Evolutionary conservation across 805 yeast species (phyloP), one percentile per base, ranked within the genome.

Genomic region (Candida silvicultrix): DNA sequence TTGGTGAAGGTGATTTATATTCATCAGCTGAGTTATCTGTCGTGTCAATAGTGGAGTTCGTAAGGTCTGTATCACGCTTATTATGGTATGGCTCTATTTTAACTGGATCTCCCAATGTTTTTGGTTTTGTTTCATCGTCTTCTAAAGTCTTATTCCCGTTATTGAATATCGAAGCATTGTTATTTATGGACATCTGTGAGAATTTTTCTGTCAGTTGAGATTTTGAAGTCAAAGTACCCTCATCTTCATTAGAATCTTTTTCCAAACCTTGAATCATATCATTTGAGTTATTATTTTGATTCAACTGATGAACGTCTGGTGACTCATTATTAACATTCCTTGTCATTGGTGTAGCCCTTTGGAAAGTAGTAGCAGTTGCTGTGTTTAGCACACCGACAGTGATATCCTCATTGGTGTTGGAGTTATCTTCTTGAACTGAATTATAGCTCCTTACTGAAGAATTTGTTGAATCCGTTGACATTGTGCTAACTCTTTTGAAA

Each of bases 401-500:
- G 28, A 43, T n/a, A 20, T 49, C 56, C 14, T 47, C 49, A 18
- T 49, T 32, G 12, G 32, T 35, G 21, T 31, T 37, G n/a, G 31
- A 38, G 11, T 42, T 32, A 25, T 46, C 38, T 28, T 28, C 31
- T 20, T 40, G 31, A 10, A 43, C 41, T 7, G 57, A 53, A 38
- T 47, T 51, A 39, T 50, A 57, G 25, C 55, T 44, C 8, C 48
- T 52, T 7, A 18, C 43, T 2, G 56, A 50, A 12, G 45, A 38
- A 10, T 29, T 38, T 21, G 42, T 42, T 5, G 61, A 50, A 29
- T 45, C 59, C 4, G 66, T 60, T 1, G 67, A 63, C 44, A 54
- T 57, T 2, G 72, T 65, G 0, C 73, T 68, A 2, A 70, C 71
- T 40, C 74, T 59, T 23, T 68, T 69, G 50, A 70, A 67, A 45